Base-by-base conservation (phyloP, 306 rosid genomes). In the Dalbergia cochinchinensis region DNA sequence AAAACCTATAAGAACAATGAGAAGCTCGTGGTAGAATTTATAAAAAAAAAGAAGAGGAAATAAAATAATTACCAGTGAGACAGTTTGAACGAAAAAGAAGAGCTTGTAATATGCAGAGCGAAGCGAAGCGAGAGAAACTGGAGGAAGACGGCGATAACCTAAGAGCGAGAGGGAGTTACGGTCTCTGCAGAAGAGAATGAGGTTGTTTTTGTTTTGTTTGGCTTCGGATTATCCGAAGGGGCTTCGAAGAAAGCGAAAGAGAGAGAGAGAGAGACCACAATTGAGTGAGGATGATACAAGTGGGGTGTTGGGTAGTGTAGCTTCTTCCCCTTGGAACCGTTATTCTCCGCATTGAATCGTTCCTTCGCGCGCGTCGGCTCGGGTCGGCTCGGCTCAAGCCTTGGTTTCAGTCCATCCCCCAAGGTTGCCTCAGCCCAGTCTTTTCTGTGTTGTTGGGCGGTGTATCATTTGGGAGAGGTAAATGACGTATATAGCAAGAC, bases 321-420 rank as follows among this genome's bases (percentile, higher is more conserved):
- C 68, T 78, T 59, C 7, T 50, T 59, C 7, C 53, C 35, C 65
- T 76, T 45, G 48, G 78, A 88, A 80, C 92, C 90, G 90, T 80
- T 77, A 77, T 76, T 78, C 80, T 81, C 79, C 63, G 66, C 87
- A 73, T 85, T 85, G 82, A 80, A 80, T 65, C 77, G 70, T 84
- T 82, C 80, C 57, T 86, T 82, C 87, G 87, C 91, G 82, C 75
- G 73, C 74, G 18, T 11, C 8, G 81, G 14, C 80, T 65, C 80
- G 15, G 34, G 26, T 41, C 12, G 16, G 34, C 53, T 81, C 19
- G 89, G 87, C 89, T 82, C 84, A 16, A 78, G 31, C 31, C 31
- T 26, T 26, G 50, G 50, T 0, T 44, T 10, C 50, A 44, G 12
- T 9, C 50, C 50, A 7, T 5, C 37, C 13, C 39, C 42, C 44